These are phyloP conservation scores for Geotrichum citri-aurantii DNA, from an alignment of 1,139 yeast species.

Conservation along the genomic window DNA sequence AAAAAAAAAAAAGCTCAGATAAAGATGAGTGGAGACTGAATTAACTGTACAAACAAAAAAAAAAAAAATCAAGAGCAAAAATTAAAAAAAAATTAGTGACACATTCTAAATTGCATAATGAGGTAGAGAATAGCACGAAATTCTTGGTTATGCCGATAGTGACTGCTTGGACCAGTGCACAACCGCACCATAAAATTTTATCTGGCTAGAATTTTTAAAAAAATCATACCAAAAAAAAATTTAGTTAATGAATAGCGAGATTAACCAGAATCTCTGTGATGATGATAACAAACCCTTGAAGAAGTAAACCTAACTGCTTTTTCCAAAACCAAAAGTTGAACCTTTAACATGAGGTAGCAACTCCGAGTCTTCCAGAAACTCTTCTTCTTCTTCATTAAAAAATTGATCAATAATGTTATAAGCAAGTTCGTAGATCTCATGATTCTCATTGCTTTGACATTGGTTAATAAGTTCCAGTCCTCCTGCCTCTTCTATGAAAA, in stretches of 20 bases:
- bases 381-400: slow-evolving; percentile 69
- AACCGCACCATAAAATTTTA: no score
- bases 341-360: slow-evolving; percentile 75
- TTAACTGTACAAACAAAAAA: no score
- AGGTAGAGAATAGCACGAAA: no score
- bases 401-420: slow-evolving; percentile 84
- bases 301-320: neutral
- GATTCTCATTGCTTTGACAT: slow-evolving; percentile 87
- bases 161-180: no score
- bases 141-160: no score
- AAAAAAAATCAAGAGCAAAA: no score
- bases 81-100: no score
- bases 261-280: neutral
- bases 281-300: neutral
- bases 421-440: slow-evolving; percentile 87
- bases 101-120: no score
- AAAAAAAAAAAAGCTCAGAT: no score
- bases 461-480: slow-evolving; percentile 96
- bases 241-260: neutral
- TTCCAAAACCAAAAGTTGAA: slow-evolving; percentile 81
- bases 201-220: no score
- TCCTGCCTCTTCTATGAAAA: slow-evolving; percentile 93
- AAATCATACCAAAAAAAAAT: no score
- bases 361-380: slow-evolving; percentile 64
- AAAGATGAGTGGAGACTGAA: no score